These are phyloP conservation scores for Ramalina intermedia DNA, from an alignment of 495 filamentous ascomycete genomes.

Conservation along the genomic window DNA sequence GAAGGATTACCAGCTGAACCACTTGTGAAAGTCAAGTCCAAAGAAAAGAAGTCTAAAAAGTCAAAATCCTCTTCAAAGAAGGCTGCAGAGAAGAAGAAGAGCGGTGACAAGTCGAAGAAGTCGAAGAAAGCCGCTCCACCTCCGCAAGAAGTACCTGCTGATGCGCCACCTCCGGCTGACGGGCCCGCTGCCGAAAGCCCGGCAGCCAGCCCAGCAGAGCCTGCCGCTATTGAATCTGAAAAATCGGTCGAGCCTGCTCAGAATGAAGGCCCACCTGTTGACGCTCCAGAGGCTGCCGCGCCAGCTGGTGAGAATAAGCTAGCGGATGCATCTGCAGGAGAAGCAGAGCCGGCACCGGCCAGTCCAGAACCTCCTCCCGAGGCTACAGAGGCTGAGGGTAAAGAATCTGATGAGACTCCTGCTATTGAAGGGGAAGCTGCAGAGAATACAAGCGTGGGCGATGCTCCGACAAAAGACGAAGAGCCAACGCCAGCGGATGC, in stretches of 20 bases:
- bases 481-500: slow-evolving; percentile 4
- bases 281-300: neutral
- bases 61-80: too few species aligned
- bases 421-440: neutral
- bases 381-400: neutral
- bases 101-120: slow-evolving; percentile 3
- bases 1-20: neutral
- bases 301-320: slow-evolving; percentile 2
- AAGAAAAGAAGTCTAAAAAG: neutral
- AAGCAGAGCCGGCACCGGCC: slow-evolving; percentile 2
- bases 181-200: neutral
- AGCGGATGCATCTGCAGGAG: neutral
- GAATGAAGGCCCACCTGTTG: slow-evolving; percentile 1
- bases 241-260: neutral
- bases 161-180: neutral
- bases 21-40: slow-evolving; percentile 1
- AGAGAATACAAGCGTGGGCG: slow-evolving; percentile 25
- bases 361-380: neutral
- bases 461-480: slow-evolving; percentile 19
- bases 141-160: neutral
- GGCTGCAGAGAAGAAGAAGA: too few species aligned
- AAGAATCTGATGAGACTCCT: neutral
- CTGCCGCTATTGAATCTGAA: neutral
- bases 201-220: slow-evolving; percentile 1
- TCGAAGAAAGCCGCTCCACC: slow-evolving; percentile 4